Conservation (phyloP, 2,329 filamentous ascomycete species). For the Thielaviopsis ethacetica region DNA sequence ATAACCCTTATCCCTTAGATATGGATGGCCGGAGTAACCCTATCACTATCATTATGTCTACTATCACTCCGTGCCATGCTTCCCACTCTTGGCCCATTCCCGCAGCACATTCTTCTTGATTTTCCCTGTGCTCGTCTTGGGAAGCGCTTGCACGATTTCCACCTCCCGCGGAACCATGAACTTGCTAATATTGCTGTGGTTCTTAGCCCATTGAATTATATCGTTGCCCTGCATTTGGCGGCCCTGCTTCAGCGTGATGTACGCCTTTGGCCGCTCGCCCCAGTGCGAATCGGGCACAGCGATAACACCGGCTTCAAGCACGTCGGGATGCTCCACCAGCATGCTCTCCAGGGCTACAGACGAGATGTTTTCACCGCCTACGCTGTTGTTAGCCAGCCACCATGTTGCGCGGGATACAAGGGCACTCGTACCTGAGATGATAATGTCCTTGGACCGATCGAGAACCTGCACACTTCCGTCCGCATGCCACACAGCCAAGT, state of each 20-base stretch:
- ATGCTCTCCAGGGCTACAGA: conserved; percentile 83
- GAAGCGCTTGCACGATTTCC: conserved; percentile 71
- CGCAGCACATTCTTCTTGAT: conserved; percentile 86
- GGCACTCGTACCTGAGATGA: conserved; percentile 59
- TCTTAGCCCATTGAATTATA: conserved; percentile 73
- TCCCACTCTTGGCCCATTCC: conserved; percentile 52
- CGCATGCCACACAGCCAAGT: conserved; percentile 82
- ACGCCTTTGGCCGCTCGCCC: conserved; percentile 94
- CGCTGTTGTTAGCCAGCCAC: background rate
- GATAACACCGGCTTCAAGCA: conserved; percentile 85
- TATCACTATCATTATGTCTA: background rate
- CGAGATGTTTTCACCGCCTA: conserved; percentile 92
- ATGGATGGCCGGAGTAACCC: too few relatives aligned
- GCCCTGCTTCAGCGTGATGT: conserved; percentile 63
- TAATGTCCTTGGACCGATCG: conserved; percentile 93
- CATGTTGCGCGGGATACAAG: background rate
- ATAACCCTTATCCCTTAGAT: too few relatives aligned
- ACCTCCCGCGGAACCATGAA: conserved; percentile 72
- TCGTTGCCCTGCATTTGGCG: conserved; percentile 38
- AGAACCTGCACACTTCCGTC: conserved; percentile 86
- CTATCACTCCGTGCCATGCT: background rate
- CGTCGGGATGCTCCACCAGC: conserved; percentile 71
- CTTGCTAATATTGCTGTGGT: conserved; percentile 62
- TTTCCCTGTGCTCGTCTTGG: conserved; percentile 96
- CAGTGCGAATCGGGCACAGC: conserved; percentile 77